phyloP scores from a whole-genome alignment of 1,284 basidiomycete species.

The Wallemia hederae region DNA sequence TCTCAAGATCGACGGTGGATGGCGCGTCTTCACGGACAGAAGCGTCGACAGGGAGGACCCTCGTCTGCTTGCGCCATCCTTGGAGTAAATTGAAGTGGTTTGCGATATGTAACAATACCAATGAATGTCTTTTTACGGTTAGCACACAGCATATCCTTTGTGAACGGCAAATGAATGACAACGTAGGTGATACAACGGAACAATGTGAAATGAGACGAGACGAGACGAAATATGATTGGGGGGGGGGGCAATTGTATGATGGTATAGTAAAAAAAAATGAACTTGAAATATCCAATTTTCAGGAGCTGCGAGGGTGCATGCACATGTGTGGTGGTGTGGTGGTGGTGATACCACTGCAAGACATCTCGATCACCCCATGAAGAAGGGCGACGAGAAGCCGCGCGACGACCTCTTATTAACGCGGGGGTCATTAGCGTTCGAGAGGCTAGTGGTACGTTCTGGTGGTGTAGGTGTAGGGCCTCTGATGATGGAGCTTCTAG shows the following conservation, averaged over 20 bases:
- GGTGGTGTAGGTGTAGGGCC: background rate
- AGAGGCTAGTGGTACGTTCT: background rate
- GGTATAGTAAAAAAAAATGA: background rate
- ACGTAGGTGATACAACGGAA: background rate
- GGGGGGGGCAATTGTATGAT: background rate
- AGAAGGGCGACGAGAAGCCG: background rate
- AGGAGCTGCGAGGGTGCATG: too few relatives aligned
- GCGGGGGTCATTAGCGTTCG: background rate
- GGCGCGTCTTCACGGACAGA: conserved; percentile 12
- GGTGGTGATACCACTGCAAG: too few relatives aligned
- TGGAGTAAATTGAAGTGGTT: conserved; percentile 10
- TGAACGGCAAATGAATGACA: too few relatives aligned
- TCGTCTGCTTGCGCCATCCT: conserved; percentile 11
- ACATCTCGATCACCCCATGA: background rate
- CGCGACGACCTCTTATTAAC: background rate
- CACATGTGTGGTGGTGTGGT: too few relatives aligned
- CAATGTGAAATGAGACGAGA: too few relatives aligned
- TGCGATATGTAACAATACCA: background rate
- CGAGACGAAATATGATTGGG: too few relatives aligned
- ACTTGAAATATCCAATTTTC: background rate
- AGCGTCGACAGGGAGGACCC: conserved; percentile 10
- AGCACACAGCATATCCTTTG: too few relatives aligned
- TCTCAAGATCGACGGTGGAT: conserved; percentile 14
- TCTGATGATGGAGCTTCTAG: background rate
- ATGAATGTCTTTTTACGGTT: too few relatives aligned